phyloP scores from a whole-genome alignment of 2,329 filamentous ascomycete species.

The Aspergillus pseudoglaucus region DNA sequence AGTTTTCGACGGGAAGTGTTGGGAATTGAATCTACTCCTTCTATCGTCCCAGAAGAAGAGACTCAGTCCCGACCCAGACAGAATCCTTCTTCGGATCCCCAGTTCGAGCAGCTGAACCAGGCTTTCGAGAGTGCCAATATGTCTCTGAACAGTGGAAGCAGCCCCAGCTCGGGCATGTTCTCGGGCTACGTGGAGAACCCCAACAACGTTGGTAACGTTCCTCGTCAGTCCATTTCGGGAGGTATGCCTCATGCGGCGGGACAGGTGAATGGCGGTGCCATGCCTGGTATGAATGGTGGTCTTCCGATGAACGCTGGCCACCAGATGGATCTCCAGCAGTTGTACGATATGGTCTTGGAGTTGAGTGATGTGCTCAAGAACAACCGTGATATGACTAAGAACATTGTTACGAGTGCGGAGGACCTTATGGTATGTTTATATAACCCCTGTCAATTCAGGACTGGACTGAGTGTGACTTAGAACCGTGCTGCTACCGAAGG shows the following conservation, averaged over 20 bases:
- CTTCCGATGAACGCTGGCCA: slow-evolving; percentile 44
- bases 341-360: slow-evolving; percentile 46
- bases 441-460: neutral
- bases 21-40: slow-evolving; percentile 19
- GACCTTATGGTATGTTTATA: slow-evolving; percentile 39
- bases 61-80: slow-evolving; percentile 14
- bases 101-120: slow-evolving; percentile 29
- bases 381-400: slow-evolving; percentile 45
- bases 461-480: slow-evolving; percentile 20
- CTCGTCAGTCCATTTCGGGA: slow-evolving; percentile 31
- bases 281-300: slow-evolving; percentile 31
- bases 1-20: slow-evolving; percentile 32
- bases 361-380: slow-evolving; percentile 44
- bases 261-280: slow-evolving; percentile 31
- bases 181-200: slow-evolving; percentile 28
- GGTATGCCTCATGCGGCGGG: slow-evolving; percentile 22
- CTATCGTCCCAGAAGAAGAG: slow-evolving; percentile 25
- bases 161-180: slow-evolving; percentile 24
- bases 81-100: slow-evolving; percentile 19
- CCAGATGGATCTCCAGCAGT: slow-evolving; percentile 46
- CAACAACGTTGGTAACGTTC: slow-evolving; percentile 24
- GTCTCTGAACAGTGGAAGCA: slow-evolving; percentile 29
- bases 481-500: slow-evolving; percentile 38
- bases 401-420: slow-evolving; percentile 44
- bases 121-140: slow-evolving; percentile 29